Evolutionary conservation across 2,329 filamentous ascomycete genomes (phyloP).

Genomic region (Exophiala viscosa): DNA sequence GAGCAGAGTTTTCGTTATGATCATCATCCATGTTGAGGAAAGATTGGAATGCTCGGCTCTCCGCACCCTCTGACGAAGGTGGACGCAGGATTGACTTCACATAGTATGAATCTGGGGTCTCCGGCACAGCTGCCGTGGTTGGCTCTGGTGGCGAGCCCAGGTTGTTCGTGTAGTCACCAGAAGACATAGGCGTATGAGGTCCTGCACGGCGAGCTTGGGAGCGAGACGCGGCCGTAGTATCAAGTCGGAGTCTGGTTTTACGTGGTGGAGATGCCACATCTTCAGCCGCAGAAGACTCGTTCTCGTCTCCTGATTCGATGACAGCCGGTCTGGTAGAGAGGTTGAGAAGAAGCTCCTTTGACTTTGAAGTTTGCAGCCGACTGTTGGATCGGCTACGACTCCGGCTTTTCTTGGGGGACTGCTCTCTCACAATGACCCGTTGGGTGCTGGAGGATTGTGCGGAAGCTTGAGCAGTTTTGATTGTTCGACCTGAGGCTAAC

Average conservation of each 20-base stretch:
- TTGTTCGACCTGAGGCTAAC: constrained; percentile 9
- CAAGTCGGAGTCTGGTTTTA: constrained; percentile 23
- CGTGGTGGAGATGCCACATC: constrained; percentile 10
- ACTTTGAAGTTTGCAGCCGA: constrained; percentile 19
- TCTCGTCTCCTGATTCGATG: constrained; percentile 25
- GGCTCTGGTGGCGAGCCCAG: constrained; percentile 11
- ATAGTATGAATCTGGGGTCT: constrained; percentile 27
- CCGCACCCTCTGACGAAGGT: constrained; percentile 19
- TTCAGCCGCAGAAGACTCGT: constrained; percentile 15
- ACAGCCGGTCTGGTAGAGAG: constrained; percentile 18
- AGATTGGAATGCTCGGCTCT: constrained; percentile 26
- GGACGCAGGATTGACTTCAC: constrained; percentile 26
- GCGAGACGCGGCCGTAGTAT: constrained; percentile 20
- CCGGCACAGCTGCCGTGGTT: constrained; percentile 15
- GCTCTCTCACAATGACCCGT: constrained; percentile 10
- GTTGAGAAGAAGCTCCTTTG: constrained; percentile 24
- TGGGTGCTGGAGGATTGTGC: constrained; percentile 8
- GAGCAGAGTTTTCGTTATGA: constrained; percentile 15
- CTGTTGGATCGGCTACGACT: constrained; percentile 24
- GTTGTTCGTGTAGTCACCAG: constrained; percentile 19
- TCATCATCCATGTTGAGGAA: constrained; percentile 32
- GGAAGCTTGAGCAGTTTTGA: constrained; percentile 10
- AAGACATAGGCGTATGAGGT: constrained; percentile 27
- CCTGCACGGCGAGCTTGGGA: constrained; percentile 12
- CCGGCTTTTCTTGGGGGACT: constrained; percentile 19